Percentiles rank a stretch among this genome's conserved stretches.
These are phyloP conservation scores for Calocera cornea DNA, from an alignment of 768 basidiomycete species.

Conservation along the genomic window DNA sequence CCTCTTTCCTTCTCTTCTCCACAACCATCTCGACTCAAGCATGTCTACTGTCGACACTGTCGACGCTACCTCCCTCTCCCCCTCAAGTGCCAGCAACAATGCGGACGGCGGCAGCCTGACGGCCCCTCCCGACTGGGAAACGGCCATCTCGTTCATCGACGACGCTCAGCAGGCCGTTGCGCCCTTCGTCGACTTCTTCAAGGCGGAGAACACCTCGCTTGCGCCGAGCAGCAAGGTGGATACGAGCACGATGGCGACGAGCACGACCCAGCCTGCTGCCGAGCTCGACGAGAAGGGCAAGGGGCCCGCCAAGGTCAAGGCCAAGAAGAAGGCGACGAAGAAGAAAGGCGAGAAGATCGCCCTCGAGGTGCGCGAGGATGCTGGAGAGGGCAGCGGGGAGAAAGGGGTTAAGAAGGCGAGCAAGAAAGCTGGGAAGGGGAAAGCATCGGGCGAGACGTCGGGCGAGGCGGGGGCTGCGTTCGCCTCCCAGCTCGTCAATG, in stretches of 20 bases:
- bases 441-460: neutral
- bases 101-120: neutral
- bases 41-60: neutral
- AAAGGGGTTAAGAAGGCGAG: constrained; percentile 29
- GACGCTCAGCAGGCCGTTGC: neutral
- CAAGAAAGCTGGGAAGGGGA: constrained; percentile 13
- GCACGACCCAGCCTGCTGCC: neutral
- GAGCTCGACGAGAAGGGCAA: neutral
- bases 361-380: neutral
- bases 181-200: neutral
- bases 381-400: constrained; percentile 24
- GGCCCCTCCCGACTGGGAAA: neutral
- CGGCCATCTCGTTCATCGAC: neutral
- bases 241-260: neutral
- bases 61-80: neutral
- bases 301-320: neutral
- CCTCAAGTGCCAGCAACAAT: neutral
- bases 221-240: neutral
- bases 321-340: neutral
- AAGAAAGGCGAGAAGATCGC: neutral
- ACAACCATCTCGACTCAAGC: neutral
- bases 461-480: neutral
- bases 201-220: neutral
- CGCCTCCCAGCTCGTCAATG: neutral
- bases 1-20: neutral